Conservation (phyloP, 148 eudicot genomes). For the Selenicereus undatus region DNA sequence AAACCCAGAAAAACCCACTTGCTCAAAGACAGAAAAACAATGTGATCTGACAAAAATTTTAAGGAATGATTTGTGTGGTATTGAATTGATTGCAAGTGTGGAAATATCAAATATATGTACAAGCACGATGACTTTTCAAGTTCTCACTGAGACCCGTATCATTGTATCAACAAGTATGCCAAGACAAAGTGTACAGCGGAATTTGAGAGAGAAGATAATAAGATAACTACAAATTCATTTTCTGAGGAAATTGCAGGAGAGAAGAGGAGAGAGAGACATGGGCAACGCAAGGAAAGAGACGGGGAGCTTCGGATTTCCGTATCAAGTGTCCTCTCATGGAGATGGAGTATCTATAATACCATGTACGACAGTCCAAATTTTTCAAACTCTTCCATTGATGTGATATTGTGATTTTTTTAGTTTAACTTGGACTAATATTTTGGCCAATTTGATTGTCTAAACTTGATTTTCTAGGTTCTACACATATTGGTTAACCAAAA, state of each 20-base stretch:
- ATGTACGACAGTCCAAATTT: background rate
- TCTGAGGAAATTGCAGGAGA: slow-evolving; percentile 1
- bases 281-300: background rate
- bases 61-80: background rate
- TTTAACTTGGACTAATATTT: background rate
- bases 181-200: background rate
- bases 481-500: no score
- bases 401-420: background rate
- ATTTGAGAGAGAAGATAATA: background rate
- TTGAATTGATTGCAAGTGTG: slow-evolving; percentile 2
- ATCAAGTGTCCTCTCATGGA: background rate
- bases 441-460: background rate
- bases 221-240: background rate
- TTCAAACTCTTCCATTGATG: background rate
- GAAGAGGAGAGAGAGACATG: background rate
- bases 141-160: background rate
- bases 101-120: slow-evolving; percentile 5
- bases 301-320: background rate
- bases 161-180: background rate
- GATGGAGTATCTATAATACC: background rate
- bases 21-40: background rate
- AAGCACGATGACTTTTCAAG: slow-evolving; percentile 21
- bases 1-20: background rate
- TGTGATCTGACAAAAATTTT: background rate
- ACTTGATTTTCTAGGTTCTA: background rate